Percentiles rank a stretch among this genome's conserved stretches.
Evolutionary conservation across 1,284 basidiomycete species (phyloP).

Genomic region (Omphalotus olearius): DNA sequence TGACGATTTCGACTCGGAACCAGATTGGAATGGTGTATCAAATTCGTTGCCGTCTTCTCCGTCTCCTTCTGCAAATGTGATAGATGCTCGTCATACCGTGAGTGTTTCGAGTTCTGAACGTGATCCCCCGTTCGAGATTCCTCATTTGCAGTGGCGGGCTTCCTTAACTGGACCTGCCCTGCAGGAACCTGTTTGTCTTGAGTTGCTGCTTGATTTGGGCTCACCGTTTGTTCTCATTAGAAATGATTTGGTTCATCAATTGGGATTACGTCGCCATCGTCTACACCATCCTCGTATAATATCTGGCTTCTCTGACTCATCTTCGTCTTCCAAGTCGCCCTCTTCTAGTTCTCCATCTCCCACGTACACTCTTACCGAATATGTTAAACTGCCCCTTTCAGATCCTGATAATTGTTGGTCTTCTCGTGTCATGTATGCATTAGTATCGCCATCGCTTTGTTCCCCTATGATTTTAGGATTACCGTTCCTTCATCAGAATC

Average conservation of each 20-base stretch:
- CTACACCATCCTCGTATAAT: neutral
- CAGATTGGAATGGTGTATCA: too few species aligned
- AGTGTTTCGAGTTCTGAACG: too few species aligned
- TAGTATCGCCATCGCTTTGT: slow-evolving; percentile 1
- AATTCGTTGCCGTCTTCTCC: too few species aligned
- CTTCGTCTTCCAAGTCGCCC: too few species aligned
- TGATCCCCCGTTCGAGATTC: too few species aligned
- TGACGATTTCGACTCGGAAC: too few species aligned
- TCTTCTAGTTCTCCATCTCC: neutral
- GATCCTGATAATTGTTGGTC: neutral
- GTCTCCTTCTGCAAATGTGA: too few species aligned
- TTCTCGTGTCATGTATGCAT: neutral
- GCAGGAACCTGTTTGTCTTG: neutral
- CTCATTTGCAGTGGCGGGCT: neutral
- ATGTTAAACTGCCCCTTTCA: neutral
- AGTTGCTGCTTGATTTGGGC: neutral
- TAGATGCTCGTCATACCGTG: too few species aligned
- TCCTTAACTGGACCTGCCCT: neutral
- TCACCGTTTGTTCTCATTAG: neutral
- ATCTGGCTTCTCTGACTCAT: neutral
- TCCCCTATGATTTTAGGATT: slow-evolving; percentile 22
- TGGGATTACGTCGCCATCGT: neutral
- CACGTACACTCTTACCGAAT: neutral
- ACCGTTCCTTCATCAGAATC: slow-evolving; percentile 20
- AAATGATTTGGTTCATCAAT: neutral